Conservation (phyloP, 148 eudicot species). For the Hydrangea macrophylla region DNA sequence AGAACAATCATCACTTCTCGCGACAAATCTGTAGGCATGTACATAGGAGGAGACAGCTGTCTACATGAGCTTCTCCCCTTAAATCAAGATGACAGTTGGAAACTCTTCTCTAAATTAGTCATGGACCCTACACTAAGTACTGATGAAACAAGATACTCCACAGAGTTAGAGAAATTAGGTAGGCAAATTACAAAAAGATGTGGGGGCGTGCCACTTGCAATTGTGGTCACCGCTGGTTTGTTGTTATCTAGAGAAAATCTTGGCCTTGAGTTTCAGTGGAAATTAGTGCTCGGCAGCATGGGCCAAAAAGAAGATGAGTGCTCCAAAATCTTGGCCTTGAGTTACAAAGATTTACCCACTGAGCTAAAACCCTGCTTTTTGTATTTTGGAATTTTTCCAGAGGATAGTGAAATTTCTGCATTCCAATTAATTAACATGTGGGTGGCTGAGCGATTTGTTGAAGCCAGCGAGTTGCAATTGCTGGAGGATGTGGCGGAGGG, state of each 20-base stretch:
- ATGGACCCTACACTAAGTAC: neutral
- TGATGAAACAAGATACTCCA: neutral
- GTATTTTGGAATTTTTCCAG: slow-evolving; percentile 14
- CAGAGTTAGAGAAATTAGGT: neutral
- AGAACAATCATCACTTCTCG: slow-evolving; percentile 19
- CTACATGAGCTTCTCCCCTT: slow-evolving; percentile 1
- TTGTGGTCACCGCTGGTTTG: neutral
- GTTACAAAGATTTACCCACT: slow-evolving; percentile 13
- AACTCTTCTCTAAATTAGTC: slow-evolving; percentile 6
- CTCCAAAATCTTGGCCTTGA: neutral
- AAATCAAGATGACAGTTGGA: slow-evolving; percentile 4
- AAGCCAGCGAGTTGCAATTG: neutral
- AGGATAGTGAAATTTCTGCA: slow-evolving; percentile 7
- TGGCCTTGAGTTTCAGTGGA: neutral
- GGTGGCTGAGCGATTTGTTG: slow-evolving; percentile 5
- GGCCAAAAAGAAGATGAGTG: neutral
- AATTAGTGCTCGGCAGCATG: neutral
- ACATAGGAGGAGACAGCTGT: slow-evolving; percentile 17
- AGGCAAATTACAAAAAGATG: slow-evolving; percentile 10
- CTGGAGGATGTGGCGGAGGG: neutral
- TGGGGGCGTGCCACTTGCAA: slow-evolving; percentile 11
- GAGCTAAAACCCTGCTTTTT: slow-evolving; percentile 7
- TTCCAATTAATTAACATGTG: neutral
- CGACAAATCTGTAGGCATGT: neutral
- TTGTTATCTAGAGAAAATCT: neutral